Percentiles rank a stretch among this genome's conserved stretches.
phyloP scores from a whole-genome alignment of 768 basidiomycete genomes.

The Boletus coccyginus region DNA sequence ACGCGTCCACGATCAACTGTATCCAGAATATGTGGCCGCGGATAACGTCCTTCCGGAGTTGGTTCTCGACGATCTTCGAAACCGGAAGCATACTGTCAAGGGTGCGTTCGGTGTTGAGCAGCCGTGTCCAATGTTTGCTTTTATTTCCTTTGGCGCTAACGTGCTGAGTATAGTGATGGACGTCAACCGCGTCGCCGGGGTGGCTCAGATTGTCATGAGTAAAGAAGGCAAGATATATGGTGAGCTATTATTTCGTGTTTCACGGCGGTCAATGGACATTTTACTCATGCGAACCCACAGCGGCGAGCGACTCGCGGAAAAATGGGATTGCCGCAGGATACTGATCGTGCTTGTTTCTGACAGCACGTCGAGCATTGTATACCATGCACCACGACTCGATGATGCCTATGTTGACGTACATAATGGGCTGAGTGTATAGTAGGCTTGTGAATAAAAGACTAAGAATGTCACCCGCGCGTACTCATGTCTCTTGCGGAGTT shows the following conservation, averaged over 20 bases:
- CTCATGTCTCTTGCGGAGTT: too few species aligned
- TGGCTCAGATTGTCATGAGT: slow-evolving; percentile 61
- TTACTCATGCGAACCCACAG: slow-evolving; percentile 35
- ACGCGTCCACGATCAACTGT: slow-evolving; percentile 84
- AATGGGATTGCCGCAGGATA: slow-evolving; percentile 91
- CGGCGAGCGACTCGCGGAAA: slow-evolving; percentile 88
- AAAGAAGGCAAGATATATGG: slow-evolving; percentile 60
- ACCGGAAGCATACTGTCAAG: slow-evolving; percentile 69
- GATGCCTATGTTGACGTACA: neutral
- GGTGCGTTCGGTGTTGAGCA: slow-evolving; percentile 37
- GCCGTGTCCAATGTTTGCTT: too few species aligned
- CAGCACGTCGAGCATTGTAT: too few species aligned
- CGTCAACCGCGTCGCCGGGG: too few species aligned
- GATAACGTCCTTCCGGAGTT: slow-evolving; percentile 60
- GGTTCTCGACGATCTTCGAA: slow-evolving; percentile 53
- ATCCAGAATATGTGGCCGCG: slow-evolving; percentile 55
- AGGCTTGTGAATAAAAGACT: neutral
- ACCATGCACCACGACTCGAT: too few species aligned
- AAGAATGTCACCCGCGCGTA: neutral
- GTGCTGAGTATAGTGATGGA: too few species aligned
- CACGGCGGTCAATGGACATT: neutral
- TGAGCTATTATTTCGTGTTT: slow-evolving; percentile 31
- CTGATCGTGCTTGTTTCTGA: slow-evolving; percentile 28
- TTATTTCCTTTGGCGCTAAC: too few species aligned
- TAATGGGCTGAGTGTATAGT: neutral